Base-by-base conservation (phyloP, 116 monocot species). In the Dioscorea cayenensis region DNA sequence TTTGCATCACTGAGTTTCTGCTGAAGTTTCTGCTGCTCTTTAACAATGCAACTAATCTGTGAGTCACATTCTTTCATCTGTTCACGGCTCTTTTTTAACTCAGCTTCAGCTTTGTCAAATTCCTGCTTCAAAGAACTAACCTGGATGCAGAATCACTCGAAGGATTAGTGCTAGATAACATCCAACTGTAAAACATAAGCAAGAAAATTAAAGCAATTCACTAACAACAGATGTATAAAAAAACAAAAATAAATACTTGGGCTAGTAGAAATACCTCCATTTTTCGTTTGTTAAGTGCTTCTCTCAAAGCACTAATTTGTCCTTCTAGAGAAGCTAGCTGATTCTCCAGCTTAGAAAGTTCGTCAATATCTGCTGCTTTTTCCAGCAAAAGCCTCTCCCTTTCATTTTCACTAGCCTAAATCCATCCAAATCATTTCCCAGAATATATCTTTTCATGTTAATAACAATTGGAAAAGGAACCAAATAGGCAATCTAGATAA, bases 1-100 rank as follows among this genome's bases (percentile, higher is more conserved):
- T 76, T 88, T 63, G 66, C 77, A 83, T 97, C 93, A 80, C 84
- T 93, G 19, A 90, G 82, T 73, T 86, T 75, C 12, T 90, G 85
- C 77, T 97, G 97, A 82, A 97, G 84, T 65, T 80, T 92, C 67
- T 90, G 85, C 73, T 88, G 90, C 61, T 88, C 83, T 73, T 93
- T 97, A 22, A 75, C 68, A 74, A 90, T 83, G 22, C 48, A 19
- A 63, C 66, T 83, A 74, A 97, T 88, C 72, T 97, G 81, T 62
- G 81, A 62, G 72, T 97, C 97, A 64, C 90, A 88, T 66, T 97
- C 90, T 85, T 84, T 90, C 83, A 97, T 51, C 72, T 86, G 92
- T 77, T 84, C 78, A 69, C 86, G 85, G 69, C 83, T 71, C 37
- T 77, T 49, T 16, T 86, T 79, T 65, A 93, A 80, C 76, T 88